Percentiles rank a stretch among this genome's conserved stretches.
These are phyloP conservation scores for Exsudoporus floridanus DNA, from an alignment of 1,284 basidiomycete genomes.

Conservation along the genomic window DNA sequence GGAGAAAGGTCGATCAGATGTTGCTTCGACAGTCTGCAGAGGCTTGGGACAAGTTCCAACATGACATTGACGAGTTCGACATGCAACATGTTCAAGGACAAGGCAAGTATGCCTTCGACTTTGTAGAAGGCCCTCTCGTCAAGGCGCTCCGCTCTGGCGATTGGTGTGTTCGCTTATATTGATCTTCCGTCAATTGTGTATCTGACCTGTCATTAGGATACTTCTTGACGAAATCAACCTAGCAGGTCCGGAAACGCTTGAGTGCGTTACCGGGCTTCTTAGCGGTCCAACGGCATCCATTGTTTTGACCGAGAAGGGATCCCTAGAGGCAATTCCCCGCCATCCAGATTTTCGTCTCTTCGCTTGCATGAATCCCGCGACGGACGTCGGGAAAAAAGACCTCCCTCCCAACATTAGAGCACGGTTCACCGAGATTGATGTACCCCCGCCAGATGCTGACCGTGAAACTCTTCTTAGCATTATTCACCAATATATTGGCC, in stretches of 20 bases:
- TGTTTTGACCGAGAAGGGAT: slow-evolving; percentile 92
- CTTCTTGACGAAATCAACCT: slow-evolving; percentile 97
- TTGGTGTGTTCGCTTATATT: slow-evolving; percentile 60
- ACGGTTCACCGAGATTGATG: slow-evolving; percentile 95
- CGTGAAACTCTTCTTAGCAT: slow-evolving; percentile 88
- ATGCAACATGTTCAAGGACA: slow-evolving; percentile 82
- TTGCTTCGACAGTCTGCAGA: slow-evolving; percentile 47
- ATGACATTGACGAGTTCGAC: slow-evolving; percentile 79
- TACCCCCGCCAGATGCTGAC: slow-evolving; percentile 90
- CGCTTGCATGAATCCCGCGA: slow-evolving; percentile 99
- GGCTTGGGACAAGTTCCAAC: slow-evolving; percentile 75
- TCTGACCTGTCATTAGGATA: slow-evolving; percentile 55
- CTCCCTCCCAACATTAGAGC: slow-evolving; percentile 88
- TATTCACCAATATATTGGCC: slow-evolving; percentile 88
- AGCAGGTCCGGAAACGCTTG: slow-evolving; percentile 92
- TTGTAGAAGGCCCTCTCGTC: slow-evolving; percentile 96
- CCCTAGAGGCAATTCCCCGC: slow-evolving; percentile 85
- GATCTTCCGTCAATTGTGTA: neutral
- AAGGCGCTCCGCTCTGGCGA: slow-evolving; percentile 87
- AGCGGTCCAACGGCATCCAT: slow-evolving; percentile 87
- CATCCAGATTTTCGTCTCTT: slow-evolving; percentile 97
- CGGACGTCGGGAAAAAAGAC: slow-evolving; percentile 98
- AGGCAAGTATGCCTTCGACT: slow-evolving; percentile 89
- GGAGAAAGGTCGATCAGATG: slow-evolving; percentile 62
- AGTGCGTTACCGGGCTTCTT: slow-evolving; percentile 86